Conservation (phyloP, 2,329 filamentous ascomycete genomes). For the Arthrinium puccinioides region DNA sequence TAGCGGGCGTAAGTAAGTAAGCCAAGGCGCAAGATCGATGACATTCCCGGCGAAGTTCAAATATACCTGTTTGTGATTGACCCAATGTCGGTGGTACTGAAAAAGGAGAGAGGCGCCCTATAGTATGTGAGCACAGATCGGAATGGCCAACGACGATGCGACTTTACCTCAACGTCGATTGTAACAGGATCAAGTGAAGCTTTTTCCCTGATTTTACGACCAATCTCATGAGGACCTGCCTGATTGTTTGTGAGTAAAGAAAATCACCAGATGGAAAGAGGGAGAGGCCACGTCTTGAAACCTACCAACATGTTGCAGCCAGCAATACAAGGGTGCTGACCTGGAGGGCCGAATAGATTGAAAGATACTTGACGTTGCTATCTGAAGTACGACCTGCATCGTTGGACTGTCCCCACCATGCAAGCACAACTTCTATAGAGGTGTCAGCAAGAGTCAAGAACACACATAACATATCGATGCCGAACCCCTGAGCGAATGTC, state of each 20-base stretch:
- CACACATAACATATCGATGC: too few relatives aligned
- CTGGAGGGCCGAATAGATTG: conserved; percentile 4
- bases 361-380: conserved; percentile 5
- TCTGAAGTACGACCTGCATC: conserved; percentile 1
- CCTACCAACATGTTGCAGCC: conserved; percentile 3
- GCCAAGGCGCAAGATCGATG: too few relatives aligned
- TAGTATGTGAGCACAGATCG: background rate
- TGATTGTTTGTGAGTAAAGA: background rate
- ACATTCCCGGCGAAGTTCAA: too few relatives aligned
- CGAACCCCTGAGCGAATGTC: too few relatives aligned
- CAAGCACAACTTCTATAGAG: conserved; percentile 3
- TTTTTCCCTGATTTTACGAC: conserved; percentile 4
- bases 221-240: conserved; percentile 5
- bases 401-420: conserved; percentile 6
- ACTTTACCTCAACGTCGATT: conserved; percentile 4
- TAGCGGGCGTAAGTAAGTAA: background rate
- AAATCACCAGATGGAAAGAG: background rate
- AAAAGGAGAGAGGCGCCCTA: conserved; percentile 1
- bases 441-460: background rate
- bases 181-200: conserved; percentile 4
- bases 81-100: background rate
- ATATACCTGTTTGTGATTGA: conserved; percentile 1
- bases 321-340: conserved; percentile 1
- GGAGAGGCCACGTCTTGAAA: background rate
- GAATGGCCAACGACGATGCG: background rate